A percentile compares a stretch with the other conserved stretches of the same genome.
Evolutionary conservation across 1,139 yeast genomes (phyloP).

Genomic region (Debaryomycetaceae sp.): DNA sequence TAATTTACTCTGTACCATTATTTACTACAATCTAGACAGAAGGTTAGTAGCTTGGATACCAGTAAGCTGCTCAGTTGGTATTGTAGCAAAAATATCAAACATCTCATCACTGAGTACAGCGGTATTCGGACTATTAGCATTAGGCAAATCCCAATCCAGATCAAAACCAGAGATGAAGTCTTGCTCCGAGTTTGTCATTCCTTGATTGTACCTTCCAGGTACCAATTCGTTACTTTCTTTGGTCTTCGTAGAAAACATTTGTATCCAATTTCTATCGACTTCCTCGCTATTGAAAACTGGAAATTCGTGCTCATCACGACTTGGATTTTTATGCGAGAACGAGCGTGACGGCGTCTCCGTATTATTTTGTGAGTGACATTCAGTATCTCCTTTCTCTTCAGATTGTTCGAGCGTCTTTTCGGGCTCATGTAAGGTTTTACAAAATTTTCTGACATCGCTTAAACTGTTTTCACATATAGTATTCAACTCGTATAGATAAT

Average conservation of each 20-base stretch:
- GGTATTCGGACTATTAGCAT: no score
- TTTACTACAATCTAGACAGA: background rate
- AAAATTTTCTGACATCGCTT: background rate
- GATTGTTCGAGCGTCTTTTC: no score
- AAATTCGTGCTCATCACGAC: constrained; percentile 13
- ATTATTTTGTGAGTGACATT: no score
- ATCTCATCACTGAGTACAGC: no score
- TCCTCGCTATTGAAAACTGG: constrained; percentile 24
- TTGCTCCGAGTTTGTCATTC: no score
- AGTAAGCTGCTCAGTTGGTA: background rate
- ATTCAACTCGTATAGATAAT: constrained; percentile 3
- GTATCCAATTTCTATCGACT: constrained; percentile 38
- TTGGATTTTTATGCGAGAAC: no score
- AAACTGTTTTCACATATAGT: background rate
- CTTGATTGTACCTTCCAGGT: background rate
- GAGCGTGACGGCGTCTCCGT: no score
- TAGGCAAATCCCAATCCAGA: no score
- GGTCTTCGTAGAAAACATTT: constrained; percentile 27
- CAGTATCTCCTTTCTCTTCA: background rate
- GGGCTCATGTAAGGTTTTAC: background rate
- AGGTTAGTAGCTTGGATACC: background rate
- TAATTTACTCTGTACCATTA: background rate
- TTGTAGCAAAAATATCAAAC: background rate
- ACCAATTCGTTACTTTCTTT: constrained; percentile 5
- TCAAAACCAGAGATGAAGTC: no score